Conservation (phyloP, 2,329 filamentous ascomycete species). For the Fonsecaea monophora region DNA sequence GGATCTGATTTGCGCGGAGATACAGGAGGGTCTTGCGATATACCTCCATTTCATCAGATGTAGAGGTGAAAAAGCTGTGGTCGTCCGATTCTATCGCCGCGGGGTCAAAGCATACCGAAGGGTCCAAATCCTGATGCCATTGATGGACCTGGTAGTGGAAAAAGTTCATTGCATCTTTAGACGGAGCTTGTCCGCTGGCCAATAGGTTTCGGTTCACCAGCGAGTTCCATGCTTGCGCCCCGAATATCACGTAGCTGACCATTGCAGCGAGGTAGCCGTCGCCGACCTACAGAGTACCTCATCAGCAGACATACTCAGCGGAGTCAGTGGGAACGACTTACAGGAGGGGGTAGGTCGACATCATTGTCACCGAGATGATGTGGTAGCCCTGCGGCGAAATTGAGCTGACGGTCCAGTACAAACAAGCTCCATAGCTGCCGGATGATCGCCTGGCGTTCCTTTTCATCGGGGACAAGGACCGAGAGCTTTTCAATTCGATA, state of each 20-base stretch:
- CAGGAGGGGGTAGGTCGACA: conserved; percentile 19
- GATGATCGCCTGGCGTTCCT: conserved; percentile 13
- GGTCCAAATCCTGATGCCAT: conserved; percentile 22
- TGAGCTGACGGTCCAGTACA: conserved; percentile 22
- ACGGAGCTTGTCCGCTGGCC: conserved; percentile 11
- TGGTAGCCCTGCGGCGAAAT: conserved; percentile 23
- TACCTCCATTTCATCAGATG: conserved; percentile 11
- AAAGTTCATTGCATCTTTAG: conserved; percentile 13
- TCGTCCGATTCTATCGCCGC: conserved; percentile 19
- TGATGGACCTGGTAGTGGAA: conserved; percentile 22
- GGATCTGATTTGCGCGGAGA: conserved; percentile 21
- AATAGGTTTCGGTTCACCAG: conserved; percentile 16
- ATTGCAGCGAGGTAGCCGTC: conserved; percentile 21
- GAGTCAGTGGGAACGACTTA: neutral
- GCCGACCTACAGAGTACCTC: neutral
- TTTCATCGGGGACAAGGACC: conserved; percentile 6
- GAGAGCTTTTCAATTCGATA: conserved; percentile 22
- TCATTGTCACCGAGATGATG: conserved; percentile 24
- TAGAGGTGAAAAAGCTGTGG: conserved; percentile 8
- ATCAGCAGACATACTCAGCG: neutral
- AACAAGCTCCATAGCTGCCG: conserved; percentile 22
- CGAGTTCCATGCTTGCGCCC: conserved; percentile 22
- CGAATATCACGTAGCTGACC: conserved; percentile 18
- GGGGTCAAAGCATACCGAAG: conserved; percentile 15
- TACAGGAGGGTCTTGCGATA: conserved; percentile 21